Evolutionary conservation across 1,139 yeast genomes (phyloP), one percentile per base, ranked within the genome.

Genomic region (Taphrina deformans): DNA sequence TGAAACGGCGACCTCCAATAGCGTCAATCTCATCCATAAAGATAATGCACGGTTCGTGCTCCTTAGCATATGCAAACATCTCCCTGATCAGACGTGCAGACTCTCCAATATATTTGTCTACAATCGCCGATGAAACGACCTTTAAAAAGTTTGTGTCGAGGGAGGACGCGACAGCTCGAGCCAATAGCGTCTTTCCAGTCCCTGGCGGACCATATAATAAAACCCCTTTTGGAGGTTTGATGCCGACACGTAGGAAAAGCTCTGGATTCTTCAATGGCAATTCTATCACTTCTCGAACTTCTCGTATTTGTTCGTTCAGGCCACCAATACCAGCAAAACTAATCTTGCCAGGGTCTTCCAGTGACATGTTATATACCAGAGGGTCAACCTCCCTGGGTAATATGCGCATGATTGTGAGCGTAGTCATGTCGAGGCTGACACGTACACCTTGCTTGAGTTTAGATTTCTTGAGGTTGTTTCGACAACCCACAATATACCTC

Each of bases 1-100:
- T 86, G 77, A 95, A 95, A 77, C 99, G 85, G 72, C 99, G 85
- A 64, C 99, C 99, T 75, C 99, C 99, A 77, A 95, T 95, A 65
- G 99, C 99, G 80, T 95, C 99, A 69, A 95, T 86, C 81, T 95
- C 99, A 80, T 95, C 99, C 97, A 95, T 92, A 76, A 95, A 95
- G 71, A 95, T 95, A 75, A 95, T 93, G 79, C 99, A 95, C 21
- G 99, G 99, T 74, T 89, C 98, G 76, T 95, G 98, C 74, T 93
- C 99, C 75, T 86, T 91, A 62, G 99, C 99, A 77, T 95, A 95
- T 62, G 96, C 89, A 79, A 95, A 95, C 99, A 95, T 93, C 77
- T 95, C 99, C 79, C 99, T 85, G 71, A 95, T 91, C 74, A 95
- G 83, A 74, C 99, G 85, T 0, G 99, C 98, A 27, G 96, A 88